Base-by-base conservation (phyloP, 345 rosid genomes). In the Euclidium syriacum region DNA sequence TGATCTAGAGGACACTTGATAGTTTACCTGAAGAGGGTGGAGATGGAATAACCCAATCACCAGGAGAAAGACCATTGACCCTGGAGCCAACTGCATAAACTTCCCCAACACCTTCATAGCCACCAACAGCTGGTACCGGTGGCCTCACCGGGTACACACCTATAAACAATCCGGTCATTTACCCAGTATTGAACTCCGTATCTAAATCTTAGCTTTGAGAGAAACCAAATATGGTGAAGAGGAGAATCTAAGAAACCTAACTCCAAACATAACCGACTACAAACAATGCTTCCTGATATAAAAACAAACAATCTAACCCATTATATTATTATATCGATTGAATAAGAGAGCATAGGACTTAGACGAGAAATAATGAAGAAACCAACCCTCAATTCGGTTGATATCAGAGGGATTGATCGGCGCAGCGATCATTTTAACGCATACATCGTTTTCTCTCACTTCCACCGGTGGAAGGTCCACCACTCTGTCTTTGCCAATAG, bases 131-230 rank as follows among this genome's bases (percentile, higher is more conserved):
- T 4, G 98, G 98, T 54, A 83, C 78, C 5, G 78, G 73, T 52
- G 98, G 98, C 79, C 94, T 84, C 65, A 85, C 91, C 14, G 97
- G 98, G 47, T 87, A 92, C 30, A 89, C 94, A 17, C 98, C 98
- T 87, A n/a, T n/a, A 43, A 27, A 60, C 42, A 15, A 36, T 39
- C 55, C n/a, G n/a, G 38, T 16, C 57, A 44, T 22, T 16, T 16
- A 10, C 24, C 18, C 40, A 47, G 46, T 50, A 41, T 11, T 33
- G 1, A 64, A 18, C 14, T 40, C 23, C 6, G 6, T 16, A 52
- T 16, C 59, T 43, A 53, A 35, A 12, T 23, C 33, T 24, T 24
- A 38, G 16, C 24, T 24, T 56, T 5, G 9, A 16, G 36, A 15
- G 8, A 19, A 52, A 19, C n/a, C 32, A 8, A 52, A 5, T 6